Conservation (phyloP, 2,329 filamentous ascomycete species). For the Paraphaeosphaeria minitans region DNA sequence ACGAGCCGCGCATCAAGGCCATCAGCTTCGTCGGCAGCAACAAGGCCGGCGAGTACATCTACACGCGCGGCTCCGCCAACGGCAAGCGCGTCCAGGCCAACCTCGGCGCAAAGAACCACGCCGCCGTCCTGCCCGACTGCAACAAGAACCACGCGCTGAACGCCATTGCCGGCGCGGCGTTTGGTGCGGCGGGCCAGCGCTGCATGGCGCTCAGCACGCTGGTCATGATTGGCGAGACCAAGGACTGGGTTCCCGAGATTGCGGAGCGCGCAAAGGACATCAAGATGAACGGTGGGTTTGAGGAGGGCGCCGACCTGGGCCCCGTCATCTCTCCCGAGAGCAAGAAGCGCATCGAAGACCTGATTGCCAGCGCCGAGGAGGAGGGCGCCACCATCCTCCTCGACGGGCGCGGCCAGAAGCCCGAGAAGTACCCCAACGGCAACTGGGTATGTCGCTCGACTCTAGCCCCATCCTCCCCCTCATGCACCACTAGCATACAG, state of each 20-base stretch:
- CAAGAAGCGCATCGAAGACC: slow-evolving; percentile 75
- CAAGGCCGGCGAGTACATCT: slow-evolving; percentile 89
- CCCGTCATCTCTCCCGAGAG: slow-evolving; percentile 81
- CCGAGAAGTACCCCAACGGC: slow-evolving; percentile 79
- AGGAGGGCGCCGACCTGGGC: slow-evolving; percentile 77
- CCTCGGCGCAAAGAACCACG: slow-evolving; percentile 87
- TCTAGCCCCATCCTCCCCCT: neutral
- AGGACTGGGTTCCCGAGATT: slow-evolving; percentile 79
- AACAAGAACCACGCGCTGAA: slow-evolving; percentile 91
- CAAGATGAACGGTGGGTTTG: slow-evolving; percentile 80
- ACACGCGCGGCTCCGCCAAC: slow-evolving; percentile 75
- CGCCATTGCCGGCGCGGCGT: slow-evolving; percentile 81
- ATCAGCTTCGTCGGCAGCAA: slow-evolving; percentile 86
- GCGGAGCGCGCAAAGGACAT: slow-evolving; percentile 75
- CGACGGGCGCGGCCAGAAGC: slow-evolving; percentile 76
- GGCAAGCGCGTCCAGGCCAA: slow-evolving; percentile 90
- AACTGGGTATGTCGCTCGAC: slow-evolving; percentile 66
- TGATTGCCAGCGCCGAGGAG: slow-evolving; percentile 77
- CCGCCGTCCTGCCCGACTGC: slow-evolving; percentile 80
- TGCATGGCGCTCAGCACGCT: slow-evolving; percentile 87
- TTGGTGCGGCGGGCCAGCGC: slow-evolving; percentile 82
- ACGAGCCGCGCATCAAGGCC: slow-evolving; percentile 84
- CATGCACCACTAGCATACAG: too few species aligned
- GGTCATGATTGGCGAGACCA: slow-evolving; percentile 83
- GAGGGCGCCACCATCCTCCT: slow-evolving; percentile 84